Evolutionary conservation across 2,329 filamentous ascomycete species (phyloP), one percentile per base, ranked within the genome.

Genomic region (Colletotrichum sp.): DNA sequence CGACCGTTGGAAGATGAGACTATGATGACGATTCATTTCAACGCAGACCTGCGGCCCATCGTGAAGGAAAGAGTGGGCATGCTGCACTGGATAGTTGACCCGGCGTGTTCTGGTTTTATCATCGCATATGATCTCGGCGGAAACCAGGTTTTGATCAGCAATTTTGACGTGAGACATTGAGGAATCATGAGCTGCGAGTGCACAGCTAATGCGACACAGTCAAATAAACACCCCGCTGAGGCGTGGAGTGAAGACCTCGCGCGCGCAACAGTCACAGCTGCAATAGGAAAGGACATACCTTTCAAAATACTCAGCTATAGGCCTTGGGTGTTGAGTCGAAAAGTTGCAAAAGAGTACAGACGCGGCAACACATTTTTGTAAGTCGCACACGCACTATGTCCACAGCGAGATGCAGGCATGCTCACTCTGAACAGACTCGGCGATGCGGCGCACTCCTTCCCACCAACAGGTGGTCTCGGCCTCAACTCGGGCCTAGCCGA

Each of bases 11-110:
- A 18, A 85, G 84, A 85, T 49, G 85, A 87, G 71, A 87, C 85
- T 0, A 87, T 87, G 86, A 87, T 88, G 86, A 87, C 86, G 0
- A 87, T 88, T 16, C 85, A 88, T 57, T 84, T 88, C 76, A 86
- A 86, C 55, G 85, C 85, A 0, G 80, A 88, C 60, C 79, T 87
- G 4, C 81, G 84, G 0, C 82, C 84, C 2, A 79, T 88, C 0
- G 78, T 88, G 0, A 80, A 81, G 5, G 80, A 85, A 0, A 79
- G 82, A 26, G 83, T 86, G 1, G 86, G 86, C 7, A 87, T 88
- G 85, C 78, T 88, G 4, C 85, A 87, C 76, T 88, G 85, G 86
- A 82, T 88, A 21, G 84, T 85, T 76, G 86, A 88, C 65, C 86
- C 86, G 1, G 81, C 81, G 8, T 84, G 83, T 26, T 84, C 85